Evolutionary conservation across 345 rosid genomes (phyloP).

Genomic region (Acer negundo): DNA sequence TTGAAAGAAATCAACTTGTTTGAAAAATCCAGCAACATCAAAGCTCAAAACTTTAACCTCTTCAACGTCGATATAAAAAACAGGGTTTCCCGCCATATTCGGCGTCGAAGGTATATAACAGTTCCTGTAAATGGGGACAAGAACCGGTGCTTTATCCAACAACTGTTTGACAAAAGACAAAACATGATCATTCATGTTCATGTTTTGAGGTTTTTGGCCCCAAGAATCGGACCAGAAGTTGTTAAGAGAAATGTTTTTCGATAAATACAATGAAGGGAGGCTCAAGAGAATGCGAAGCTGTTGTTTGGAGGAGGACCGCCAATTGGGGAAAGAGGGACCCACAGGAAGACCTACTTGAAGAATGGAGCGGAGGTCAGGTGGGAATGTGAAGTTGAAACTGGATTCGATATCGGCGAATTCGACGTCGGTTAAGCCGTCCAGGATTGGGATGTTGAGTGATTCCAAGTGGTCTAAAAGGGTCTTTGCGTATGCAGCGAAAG

Average conservation of each 20-base stretch:
- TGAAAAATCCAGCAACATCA: constrained; percentile 66
- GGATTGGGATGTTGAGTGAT: constrained; percentile 50
- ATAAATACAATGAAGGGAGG: constrained; percentile 54
- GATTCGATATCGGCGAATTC: constrained; percentile 70
- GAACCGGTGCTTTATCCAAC: constrained; percentile 50
- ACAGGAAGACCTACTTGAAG: constrained; percentile 80
- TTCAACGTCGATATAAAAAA: constrained; percentile 57
- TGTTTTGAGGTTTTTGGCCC: constrained; percentile 51
- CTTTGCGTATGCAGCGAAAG: constrained; percentile 72
- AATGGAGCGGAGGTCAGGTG: constrained; percentile 82
- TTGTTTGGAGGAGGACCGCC: constrained; percentile 71
- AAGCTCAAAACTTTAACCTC: constrained; percentile 55
- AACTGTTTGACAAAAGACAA: constrained; percentile 30
- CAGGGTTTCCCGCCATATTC: constrained; percentile 64
- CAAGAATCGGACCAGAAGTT: constrained; percentile 77
- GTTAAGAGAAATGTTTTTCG: constrained; percentile 42
- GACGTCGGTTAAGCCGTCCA: constrained; percentile 59
- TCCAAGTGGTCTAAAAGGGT: constrained; percentile 49
- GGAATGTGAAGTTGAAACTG: constrained; percentile 62
- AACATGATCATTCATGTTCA: constrained; percentile 19
- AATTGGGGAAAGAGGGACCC: constrained; percentile 70
- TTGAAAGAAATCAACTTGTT: constrained; percentile 38
- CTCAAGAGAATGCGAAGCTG: constrained; percentile 53
- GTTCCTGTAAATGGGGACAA: constrained; percentile 60
- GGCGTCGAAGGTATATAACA: constrained; percentile 68